Evolutionary conservation across 305 asterid species (phyloP).

Genomic region (Galium porrigens): DNA sequence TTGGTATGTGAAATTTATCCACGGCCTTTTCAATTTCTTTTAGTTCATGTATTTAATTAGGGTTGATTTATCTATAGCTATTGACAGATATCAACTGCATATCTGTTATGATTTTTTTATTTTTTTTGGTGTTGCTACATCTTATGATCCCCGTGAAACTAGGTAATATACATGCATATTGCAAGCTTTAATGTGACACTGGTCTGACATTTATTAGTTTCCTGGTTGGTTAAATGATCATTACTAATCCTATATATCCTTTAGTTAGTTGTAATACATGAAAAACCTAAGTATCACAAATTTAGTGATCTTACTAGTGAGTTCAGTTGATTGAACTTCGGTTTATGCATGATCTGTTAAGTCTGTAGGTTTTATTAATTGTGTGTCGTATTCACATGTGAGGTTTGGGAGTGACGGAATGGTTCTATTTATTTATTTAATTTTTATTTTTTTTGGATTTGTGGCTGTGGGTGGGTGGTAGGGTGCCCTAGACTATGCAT

Average conservation of each 20-base stretch:
- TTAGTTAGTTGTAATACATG: not conserved
- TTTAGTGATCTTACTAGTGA: not conserved
- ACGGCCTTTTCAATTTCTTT: not conserved
- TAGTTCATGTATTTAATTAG: slow-evolving; percentile 1
- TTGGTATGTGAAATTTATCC: slow-evolving; percentile 41
- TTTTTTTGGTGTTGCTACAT: not conserved
- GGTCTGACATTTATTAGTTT: not conserved
- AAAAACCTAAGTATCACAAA: not conserved
- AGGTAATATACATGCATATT: not conserved
- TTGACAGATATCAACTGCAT: not conserved
- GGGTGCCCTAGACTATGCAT: not conserved
- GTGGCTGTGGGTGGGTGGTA: not conserved
- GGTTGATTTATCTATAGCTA: not conserved
- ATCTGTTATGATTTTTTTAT: too few relatives aligned
- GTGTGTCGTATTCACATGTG: not conserved
- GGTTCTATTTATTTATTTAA: not conserved
- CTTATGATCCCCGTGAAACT: not conserved
- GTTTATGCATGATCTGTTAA: not conserved
- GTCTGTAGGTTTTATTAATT: not conserved
- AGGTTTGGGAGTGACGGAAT: not conserved
- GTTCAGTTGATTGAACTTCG: not conserved
- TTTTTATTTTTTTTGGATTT: not conserved
- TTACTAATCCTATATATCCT: not conserved
- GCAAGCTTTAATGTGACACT: not conserved
- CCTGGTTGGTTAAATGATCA: not conserved